A percentile compares a stretch with the other conserved stretches of the same genome.
Evolutionary conservation across 2,329 filamentous ascomycete genomes (phyloP).

Genomic region (Fusarium vanettenii): DNA sequence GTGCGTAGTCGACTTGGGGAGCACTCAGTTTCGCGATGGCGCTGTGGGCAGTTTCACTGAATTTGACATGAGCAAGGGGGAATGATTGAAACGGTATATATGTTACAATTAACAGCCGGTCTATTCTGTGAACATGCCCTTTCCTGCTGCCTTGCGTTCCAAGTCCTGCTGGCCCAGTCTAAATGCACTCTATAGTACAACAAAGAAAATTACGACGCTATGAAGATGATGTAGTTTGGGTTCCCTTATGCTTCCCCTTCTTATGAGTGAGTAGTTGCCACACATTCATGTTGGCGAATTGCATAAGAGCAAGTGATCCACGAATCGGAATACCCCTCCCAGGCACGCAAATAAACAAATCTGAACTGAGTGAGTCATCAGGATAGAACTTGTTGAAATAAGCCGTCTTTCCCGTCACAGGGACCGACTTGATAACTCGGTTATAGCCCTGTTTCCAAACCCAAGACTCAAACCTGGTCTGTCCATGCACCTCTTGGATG

Average conservation of each 20-base stretch:
- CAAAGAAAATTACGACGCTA: not conserved
- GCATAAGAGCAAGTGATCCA: conserved; percentile 8
- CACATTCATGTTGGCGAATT: conserved; percentile 14
- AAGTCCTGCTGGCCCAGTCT: not conserved
- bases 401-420: conserved; percentile 4
- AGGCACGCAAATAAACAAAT: conserved; percentile 14
- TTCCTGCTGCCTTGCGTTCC: not conserved
- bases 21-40: not conserved
- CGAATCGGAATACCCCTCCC: not conserved
- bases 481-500: not conserved
- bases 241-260: not conserved
- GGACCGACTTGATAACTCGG: conserved; percentile 8
- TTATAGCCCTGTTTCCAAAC: conserved; percentile 12
- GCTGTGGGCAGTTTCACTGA: not conserved
- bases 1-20: not conserved
- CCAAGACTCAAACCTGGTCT: not conserved
- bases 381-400: conserved; percentile 18
- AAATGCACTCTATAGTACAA: not conserved
- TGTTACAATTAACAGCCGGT: not conserved
- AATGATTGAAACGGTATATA: not conserved
- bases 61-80: not conserved
- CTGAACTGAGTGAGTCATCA: not conserved
- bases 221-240: not conserved
- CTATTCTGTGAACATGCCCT: not conserved
- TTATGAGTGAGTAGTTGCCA: not conserved